Conservation (phyloP, 495 filamentous ascomycete species). For the Xylaria venustula region DNA sequence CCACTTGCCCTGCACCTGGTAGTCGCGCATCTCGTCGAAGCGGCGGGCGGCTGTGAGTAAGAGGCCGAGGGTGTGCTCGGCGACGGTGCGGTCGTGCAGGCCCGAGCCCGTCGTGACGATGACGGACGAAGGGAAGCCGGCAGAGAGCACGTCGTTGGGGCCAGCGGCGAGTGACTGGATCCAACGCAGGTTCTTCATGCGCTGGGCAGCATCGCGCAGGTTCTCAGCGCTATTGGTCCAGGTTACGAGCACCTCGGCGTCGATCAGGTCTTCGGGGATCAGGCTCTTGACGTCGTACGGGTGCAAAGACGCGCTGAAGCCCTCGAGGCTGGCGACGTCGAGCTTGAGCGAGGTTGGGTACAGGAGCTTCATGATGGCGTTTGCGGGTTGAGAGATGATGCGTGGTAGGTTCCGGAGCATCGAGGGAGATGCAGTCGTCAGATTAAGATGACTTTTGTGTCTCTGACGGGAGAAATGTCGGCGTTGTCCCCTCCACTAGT, state of each 20-base stretch:
- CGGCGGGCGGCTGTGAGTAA: constrained; percentile 49
- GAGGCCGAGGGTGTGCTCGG: constrained; percentile 57
- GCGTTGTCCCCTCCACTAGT: too few species aligned
- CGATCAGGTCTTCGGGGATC: constrained; percentile 49
- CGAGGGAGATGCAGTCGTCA: neutral
- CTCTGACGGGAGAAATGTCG: neutral
- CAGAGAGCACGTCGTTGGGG: constrained; percentile 58
- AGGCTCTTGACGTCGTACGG: constrained; percentile 53
- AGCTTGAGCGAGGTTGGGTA: constrained; percentile 59
- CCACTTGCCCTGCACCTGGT: constrained; percentile 52
- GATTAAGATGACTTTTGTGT: neutral
- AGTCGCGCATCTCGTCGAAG: constrained; percentile 60
- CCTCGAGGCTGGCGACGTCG: constrained; percentile 47
- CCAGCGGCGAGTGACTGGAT: constrained; percentile 62
- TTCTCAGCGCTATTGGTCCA: constrained; percentile 55
- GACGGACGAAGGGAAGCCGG: constrained; percentile 48
- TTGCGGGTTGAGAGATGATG: neutral
- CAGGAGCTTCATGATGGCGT: constrained; percentile 55
- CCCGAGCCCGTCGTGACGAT: constrained; percentile 57
- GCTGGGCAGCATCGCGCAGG: constrained; percentile 48
- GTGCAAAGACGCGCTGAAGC: constrained; percentile 51
- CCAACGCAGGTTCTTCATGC: constrained; percentile 54
- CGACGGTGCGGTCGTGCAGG: constrained; percentile 59
- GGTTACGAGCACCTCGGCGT: constrained; percentile 57
- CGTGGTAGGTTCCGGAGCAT: neutral